Percentiles rank a stretch among this genome's conserved stretches.
Conservation (phyloP, 73 alveolate species). For the Paramecium pentaurelia region DNA sequence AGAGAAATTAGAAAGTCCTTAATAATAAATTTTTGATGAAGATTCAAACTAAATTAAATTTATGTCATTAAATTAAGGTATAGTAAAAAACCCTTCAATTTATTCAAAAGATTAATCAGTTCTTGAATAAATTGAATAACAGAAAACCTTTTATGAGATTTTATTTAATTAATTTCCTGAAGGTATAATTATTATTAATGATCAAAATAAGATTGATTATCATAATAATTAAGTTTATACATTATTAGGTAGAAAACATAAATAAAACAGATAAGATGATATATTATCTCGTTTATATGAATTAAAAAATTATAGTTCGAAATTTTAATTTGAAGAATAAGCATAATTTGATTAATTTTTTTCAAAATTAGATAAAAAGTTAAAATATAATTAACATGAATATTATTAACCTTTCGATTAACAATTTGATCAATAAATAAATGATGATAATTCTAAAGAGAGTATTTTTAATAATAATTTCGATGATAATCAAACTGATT, state of each 20-base stretch:
- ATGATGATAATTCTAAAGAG: background rate
- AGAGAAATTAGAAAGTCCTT: background rate
- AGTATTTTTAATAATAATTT: background rate
- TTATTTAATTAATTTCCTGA: constrained; percentile 26
- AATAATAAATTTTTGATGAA: background rate
- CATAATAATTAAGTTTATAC: background rate
- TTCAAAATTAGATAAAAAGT: background rate
- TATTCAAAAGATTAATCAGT: background rate
- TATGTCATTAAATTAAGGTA: background rate
- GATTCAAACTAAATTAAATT: background rate
- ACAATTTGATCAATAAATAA: background rate
- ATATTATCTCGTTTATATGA: background rate
- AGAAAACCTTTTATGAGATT: background rate
- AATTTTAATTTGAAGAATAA: background rate
- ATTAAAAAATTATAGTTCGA: background rate
- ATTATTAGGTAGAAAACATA: background rate
- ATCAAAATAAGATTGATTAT: background rate
- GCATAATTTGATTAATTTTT: background rate
- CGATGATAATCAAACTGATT: background rate
- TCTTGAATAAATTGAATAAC: background rate
- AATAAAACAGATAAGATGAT: background rate
- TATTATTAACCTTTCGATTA: background rate
- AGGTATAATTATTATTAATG: background rate
- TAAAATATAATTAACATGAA: constrained; percentile 13
- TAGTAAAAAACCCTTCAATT: background rate